phyloP scores from a whole-genome alignment of 176 grass and related monocot species.

The Triticum urartu region DNA sequence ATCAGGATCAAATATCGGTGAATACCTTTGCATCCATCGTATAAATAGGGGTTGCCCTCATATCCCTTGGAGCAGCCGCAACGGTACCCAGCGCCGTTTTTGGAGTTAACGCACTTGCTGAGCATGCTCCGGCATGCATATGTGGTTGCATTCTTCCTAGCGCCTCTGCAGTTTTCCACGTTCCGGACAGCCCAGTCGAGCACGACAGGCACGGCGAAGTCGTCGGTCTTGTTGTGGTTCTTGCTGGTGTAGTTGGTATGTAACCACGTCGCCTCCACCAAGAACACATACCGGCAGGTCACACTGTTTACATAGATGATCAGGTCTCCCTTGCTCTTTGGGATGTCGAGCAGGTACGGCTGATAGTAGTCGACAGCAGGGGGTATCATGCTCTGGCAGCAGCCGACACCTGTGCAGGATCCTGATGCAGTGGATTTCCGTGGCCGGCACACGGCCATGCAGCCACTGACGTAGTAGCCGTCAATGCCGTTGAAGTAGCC shows the following conservation, averaged over 20 bases:
- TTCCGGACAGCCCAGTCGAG: conserved; percentile 60
- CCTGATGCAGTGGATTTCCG: not conserved
- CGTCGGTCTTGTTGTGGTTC: not conserved
- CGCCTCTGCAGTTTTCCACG: conserved; percentile 32
- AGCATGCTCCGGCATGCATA: conserved; percentile 39
- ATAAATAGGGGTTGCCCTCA: conserved; percentile 64
- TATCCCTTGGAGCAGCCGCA: conserved; percentile 54
- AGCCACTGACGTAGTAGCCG: conserved; percentile 20
- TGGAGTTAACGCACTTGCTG: not conserved
- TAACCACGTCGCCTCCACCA: not conserved
- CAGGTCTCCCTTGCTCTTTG: not conserved
- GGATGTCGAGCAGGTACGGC: not conserved
- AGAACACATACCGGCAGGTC: not conserved
- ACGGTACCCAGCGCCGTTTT: conserved; percentile 23
- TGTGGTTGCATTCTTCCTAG: conserved; percentile 24
- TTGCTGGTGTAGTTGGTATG: not conserved
- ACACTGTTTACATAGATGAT: not conserved
- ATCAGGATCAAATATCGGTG: no score
- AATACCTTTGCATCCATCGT: conserved; percentile 51
- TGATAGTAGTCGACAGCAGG: not conserved
- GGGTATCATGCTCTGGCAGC: conserved; percentile 7
- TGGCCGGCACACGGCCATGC: conserved; percentile 41
- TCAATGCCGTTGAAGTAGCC: not conserved
- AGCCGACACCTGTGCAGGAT: not conserved
- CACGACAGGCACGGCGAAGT: conserved; percentile 41